Evolutionary conservation across 306 rosid genomes (phyloP), one percentile per base, ranked within the genome.

Genomic region (Trifolium repens): DNA sequence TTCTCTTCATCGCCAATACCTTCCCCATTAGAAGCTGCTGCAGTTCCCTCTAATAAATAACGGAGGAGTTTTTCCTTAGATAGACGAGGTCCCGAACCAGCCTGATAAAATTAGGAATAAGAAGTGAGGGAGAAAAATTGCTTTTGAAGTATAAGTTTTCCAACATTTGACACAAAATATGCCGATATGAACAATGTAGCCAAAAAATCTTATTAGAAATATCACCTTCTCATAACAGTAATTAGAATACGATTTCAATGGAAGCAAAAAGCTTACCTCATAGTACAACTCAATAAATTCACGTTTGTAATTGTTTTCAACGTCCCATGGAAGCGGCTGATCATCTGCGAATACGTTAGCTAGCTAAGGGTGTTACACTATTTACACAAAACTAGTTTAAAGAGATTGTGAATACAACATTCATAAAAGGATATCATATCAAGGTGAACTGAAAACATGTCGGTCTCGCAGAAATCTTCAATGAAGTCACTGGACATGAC

Each of bases 401-500:
- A 49, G 15, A 77, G 8, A 24, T 49, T 14, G 46, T 12, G 4
- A 40, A 76, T 46, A 49, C 17, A 72, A 22, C 75, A 71, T 73
- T 75, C 16, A 71, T 39, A 71, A 62, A 94, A 90, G 99, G 99
- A 94, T 94, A 94, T 92, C 89, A 87, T 80, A 83, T 90, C 96
- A 69, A 94, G 92, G 88, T 91, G 97, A 79, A 71, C 88, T 11
- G 93, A 79, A 83, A 91, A 85, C 93, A 90, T 84, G 89, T 94
- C 97, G 3, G 89, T 86, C 96, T 94, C 98, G 5, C 96, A 91
- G 77, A 91, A 94, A 82, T 94, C 96, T 87, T 94, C 96, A 17
- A 94, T 91, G 74, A 94, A 90, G 84, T 91, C 98, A 74, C 97
- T 90, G 55, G 96, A 90, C 98, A 91, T 94, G 84, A 90, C 93